Evolutionary conservation across 1,284 basidiomycete genomes (phyloP).

Genomic region (Sparassis latifolia): DNA sequence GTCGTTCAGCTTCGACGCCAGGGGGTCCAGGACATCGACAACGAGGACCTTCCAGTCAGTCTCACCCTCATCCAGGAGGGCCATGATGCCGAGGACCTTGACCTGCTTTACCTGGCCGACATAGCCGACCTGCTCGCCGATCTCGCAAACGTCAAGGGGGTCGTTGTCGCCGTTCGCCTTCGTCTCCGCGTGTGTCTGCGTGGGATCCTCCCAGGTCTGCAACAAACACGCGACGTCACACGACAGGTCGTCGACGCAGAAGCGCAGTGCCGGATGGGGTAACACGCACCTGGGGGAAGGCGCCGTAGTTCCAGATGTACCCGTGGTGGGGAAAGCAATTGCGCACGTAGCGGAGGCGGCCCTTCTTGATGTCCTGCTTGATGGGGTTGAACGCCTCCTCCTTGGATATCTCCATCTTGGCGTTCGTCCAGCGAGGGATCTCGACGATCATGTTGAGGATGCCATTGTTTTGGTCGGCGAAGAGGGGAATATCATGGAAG

Average conservation of each 20-base stretch:
- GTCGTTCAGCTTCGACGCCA: conserved; percentile 96
- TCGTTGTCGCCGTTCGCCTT: conserved; percentile 99
- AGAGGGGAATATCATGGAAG: conserved; percentile 96
- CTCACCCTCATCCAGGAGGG: conserved; percentile 95
- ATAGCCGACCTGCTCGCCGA: conserved; percentile 98
- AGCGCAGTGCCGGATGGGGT: neutral
- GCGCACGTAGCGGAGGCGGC: conserved; percentile 94
- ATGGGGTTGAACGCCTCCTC: conserved; percentile 98
- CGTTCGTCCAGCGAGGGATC: conserved; percentile 99
- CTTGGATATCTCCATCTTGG: conserved; percentile 98
- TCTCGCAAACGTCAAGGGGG: conserved; percentile 99
- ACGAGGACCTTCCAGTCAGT: conserved; percentile 99
- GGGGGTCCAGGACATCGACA: conserved; percentile 94
- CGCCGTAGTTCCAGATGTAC: conserved; percentile 98
- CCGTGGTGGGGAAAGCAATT: conserved; percentile 99
- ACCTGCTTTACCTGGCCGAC: conserved; percentile 99
- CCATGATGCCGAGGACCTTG: conserved; percentile 99
- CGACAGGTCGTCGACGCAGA: neutral
- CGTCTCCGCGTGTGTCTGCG: conserved; percentile 86
- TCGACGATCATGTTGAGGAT: conserved; percentile 99
- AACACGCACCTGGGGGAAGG: conserved; percentile 83
- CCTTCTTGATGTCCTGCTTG: conserved; percentile 97
- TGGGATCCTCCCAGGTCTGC: conserved; percentile 98
- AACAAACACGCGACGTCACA: neutral
- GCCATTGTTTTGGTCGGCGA: conserved; percentile 87